These are phyloP conservation scores for Polysphondylium violaceum DNA, from an alignment of 78 protist species.

Conservation along the genomic window DNA sequence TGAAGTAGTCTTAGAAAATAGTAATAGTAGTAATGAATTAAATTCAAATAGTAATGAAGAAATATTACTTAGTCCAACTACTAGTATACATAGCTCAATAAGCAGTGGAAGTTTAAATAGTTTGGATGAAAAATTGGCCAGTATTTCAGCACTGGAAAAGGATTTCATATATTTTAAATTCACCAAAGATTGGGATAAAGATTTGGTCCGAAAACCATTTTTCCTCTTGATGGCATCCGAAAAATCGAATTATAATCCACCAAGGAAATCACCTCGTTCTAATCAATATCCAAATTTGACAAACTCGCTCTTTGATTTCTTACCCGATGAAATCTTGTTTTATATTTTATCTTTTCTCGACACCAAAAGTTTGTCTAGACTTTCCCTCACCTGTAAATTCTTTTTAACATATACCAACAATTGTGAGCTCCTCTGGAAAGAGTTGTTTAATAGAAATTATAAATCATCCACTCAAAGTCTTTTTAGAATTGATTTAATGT, in stretches of 20 bases:
- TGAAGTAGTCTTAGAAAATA: too few relatives aligned
- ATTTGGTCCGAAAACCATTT: slow-evolving; percentile 28
- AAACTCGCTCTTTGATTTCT: slow-evolving; percentile 14
- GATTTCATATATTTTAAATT: slow-evolving; percentile 4
- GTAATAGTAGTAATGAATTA: too few relatives aligned
- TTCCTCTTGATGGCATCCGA: slow-evolving; percentile 26
- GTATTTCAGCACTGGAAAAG: too few relatives aligned
- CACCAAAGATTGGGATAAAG: slow-evolving; percentile 27
- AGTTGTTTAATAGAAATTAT: slow-evolving; percentile 9
- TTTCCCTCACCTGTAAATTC: slow-evolving; percentile 42
- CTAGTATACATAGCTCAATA: too few relatives aligned
- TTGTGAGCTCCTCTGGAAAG: slow-evolving; percentile 31
- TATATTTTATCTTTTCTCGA: slow-evolving; percentile 28
- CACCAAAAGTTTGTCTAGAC: background rate
- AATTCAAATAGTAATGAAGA: too few relatives aligned
- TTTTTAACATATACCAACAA: too few relatives aligned
- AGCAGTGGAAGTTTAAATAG: too few relatives aligned
- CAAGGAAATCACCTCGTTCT: slow-evolving; percentile 11
- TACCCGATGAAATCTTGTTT: slow-evolving; percentile 42
- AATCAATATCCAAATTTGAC: background rate
- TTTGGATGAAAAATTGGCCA: too few relatives aligned
- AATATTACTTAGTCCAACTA: too few relatives aligned
- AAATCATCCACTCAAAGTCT: too few relatives aligned
- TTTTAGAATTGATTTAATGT: background rate
- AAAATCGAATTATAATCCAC: background rate